Percentiles rank a stretch among this genome's conserved stretches.
Evolutionary conservation across 805 yeast genomes (phyloP).

Genomic region (Ogataea philodendri): DNA sequence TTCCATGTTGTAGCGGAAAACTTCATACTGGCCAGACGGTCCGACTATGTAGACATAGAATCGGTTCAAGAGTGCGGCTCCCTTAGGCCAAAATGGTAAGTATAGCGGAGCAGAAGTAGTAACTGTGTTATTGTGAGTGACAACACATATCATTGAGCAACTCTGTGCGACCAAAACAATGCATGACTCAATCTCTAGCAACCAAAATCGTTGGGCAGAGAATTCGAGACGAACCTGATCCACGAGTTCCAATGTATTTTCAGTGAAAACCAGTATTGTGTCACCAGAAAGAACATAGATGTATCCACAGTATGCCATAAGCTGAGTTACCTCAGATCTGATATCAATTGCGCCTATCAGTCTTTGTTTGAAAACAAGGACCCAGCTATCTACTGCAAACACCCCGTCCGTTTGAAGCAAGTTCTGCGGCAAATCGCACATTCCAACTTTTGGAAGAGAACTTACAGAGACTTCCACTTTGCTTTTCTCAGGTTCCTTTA

Average conservation of each 20-base stretch:
- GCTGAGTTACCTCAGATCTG: slow-evolving; percentile 3
- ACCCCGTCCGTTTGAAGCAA: neutral
- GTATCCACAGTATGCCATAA: neutral
- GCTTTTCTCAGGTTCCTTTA: neutral
- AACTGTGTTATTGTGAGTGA: slow-evolving; percentile 11
- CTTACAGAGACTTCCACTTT: neutral
- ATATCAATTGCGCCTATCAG: slow-evolving; percentile 8
- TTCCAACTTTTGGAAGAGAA: neutral
- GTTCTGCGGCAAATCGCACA: slow-evolving; percentile 1
- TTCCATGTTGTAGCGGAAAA: slow-evolving; percentile 17
- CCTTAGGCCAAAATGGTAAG: slow-evolving; percentile 27
- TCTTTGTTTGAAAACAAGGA: slow-evolving; percentile 1
- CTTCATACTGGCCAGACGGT: slow-evolving; percentile 20
- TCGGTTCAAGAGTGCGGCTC: slow-evolving; percentile 21
- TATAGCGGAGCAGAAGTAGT: slow-evolving; percentile 6
- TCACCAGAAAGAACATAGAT: slow-evolving; percentile 4
- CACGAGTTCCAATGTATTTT: slow-evolving; percentile 7
- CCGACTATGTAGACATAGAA: slow-evolving; percentile 23
- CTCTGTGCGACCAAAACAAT: slow-evolving; percentile 3
- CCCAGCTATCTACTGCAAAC: slow-evolving; percentile 3
- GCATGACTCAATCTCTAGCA: slow-evolving; percentile 1
- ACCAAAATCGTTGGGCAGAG: slow-evolving; percentile 8
- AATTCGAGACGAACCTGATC: slow-evolving; percentile 3
- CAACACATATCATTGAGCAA: slow-evolving; percentile 9
- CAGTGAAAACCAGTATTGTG: slow-evolving; percentile 2